phyloP scores from a whole-genome alignment of 257 asterid species.

The Craterostigma plantagineum region DNA sequence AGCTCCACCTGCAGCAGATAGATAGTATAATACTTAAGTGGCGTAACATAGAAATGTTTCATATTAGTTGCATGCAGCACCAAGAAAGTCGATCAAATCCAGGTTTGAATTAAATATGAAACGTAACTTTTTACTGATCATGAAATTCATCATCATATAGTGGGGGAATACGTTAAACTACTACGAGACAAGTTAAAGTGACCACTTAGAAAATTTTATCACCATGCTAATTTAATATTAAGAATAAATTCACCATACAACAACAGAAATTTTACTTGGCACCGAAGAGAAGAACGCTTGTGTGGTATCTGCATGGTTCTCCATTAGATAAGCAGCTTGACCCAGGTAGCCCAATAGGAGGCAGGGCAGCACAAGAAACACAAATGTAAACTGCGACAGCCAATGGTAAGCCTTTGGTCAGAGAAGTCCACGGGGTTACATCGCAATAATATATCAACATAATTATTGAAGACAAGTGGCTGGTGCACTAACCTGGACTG shows the following conservation, averaged over 20 bases:
- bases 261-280: constrained; percentile 45
- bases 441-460: constrained; percentile 3
- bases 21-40: no score
- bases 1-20: constrained; percentile 51
- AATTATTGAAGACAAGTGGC: constrained; percentile 5
- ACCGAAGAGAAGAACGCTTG: constrained; percentile 90
- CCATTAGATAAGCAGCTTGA: constrained; percentile 98
- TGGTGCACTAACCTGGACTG: constrained; percentile 52
- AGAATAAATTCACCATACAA: constrained; percentile 4
- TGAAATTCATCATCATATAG: no score
- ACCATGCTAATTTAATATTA: not conserved
- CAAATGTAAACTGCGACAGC: constrained; percentile 68
- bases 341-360: constrained; percentile 96
- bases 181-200: no score
- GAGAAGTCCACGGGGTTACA: no score
- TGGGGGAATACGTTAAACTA: no score
- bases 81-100: not conserved
- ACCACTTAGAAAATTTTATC: no score
- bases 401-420: constrained; percentile 10
- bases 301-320: constrained; percentile 79
- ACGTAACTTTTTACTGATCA: no score
- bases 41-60: not conserved
- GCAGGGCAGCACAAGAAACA: constrained; percentile 81
- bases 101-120: no score
- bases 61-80: no score